phyloP scores from a whole-genome alignment of 176 grass and related monocot species.

The Phragmites australis region DNA sequence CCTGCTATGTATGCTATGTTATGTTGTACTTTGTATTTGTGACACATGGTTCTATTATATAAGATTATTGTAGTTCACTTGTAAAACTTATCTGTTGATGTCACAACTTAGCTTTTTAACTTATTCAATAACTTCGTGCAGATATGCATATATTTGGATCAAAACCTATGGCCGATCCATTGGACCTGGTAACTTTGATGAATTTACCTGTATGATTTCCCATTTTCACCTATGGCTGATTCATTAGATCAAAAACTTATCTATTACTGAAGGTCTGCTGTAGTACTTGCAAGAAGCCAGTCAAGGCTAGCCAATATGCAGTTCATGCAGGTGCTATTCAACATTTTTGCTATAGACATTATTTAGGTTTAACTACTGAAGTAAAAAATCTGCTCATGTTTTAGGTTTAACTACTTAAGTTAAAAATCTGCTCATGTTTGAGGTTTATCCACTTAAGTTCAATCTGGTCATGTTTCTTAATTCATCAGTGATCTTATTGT shows the following conservation, averaged over 20 bases:
- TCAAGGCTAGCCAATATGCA: slow-evolving; percentile 93
- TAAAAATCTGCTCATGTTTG: background rate
- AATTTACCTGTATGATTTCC: slow-evolving; percentile 23
- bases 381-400: background rate
- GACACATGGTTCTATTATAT: background rate
- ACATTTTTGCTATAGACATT: background rate
- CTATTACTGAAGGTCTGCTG: slow-evolving; percentile 76
- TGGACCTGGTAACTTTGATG: slow-evolving; percentile 83
- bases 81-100: slow-evolving; percentile 5
- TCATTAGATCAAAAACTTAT: slow-evolving; percentile 27
- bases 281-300: slow-evolving; percentile 87
- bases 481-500: background rate
- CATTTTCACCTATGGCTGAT: slow-evolving; percentile 22
- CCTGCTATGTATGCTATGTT: background rate
- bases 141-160: slow-evolving; percentile 99
- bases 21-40: slow-evolving; percentile 21
- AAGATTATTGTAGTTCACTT: background rate
- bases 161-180: slow-evolving; percentile 89
- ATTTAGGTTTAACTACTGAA: background rate
- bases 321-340: slow-evolving; percentile 77
- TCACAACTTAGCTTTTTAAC: slow-evolving; percentile 17
- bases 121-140: slow-evolving; percentile 55
- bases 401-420: background rate
- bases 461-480: background rate
- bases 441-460: background rate